phyloP scores from a whole-genome alignment of 768 basidiomycete genomes.

The Amyloporia xantha region DNA sequence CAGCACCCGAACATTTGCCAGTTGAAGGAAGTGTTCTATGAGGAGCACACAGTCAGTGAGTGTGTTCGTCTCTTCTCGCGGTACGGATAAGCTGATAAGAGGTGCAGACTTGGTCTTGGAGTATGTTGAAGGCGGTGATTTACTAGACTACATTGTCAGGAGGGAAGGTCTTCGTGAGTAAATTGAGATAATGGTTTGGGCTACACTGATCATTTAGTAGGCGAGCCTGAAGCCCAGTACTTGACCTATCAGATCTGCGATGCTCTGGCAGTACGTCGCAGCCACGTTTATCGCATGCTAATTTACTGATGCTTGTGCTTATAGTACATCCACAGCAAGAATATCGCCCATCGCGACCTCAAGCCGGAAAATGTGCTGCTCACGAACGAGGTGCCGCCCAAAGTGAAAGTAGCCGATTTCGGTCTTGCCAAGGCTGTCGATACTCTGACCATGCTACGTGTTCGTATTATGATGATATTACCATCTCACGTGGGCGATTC shows the following conservation, averaged over 20 bases:
- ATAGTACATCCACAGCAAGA: constrained; percentile 63
- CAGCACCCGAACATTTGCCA: constrained; percentile 80
- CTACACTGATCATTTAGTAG: constrained; percentile 24
- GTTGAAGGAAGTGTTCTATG: constrained; percentile 71
- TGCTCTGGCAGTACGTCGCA: constrained; percentile 54
- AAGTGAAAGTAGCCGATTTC: constrained; percentile 91
- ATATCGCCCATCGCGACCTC: constrained; percentile 88
- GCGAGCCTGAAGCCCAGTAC: constrained; percentile 52
- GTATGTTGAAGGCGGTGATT: constrained; percentile 81
- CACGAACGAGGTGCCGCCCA: constrained; percentile 61
- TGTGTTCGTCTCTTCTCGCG: constrained; percentile 17
- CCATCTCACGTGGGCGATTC: too few species aligned
- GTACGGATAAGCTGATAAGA: constrained; percentile 11
- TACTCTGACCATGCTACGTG: constrained; percentile 67
- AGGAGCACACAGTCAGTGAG: constrained; percentile 53
- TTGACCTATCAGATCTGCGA: constrained; percentile 82
- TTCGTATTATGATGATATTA: constrained; percentile 36
- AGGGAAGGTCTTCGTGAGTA: constrained; percentile 55
- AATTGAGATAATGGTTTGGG: too few species aligned
- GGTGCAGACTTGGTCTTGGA: constrained; percentile 73
- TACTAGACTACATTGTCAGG: constrained; percentile 73
- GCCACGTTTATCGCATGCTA: background rate
- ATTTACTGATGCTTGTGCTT: background rate
- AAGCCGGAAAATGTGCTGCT: constrained; percentile 92
- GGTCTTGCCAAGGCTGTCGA: constrained; percentile 92